Evolutionary conservation across 805 yeast species (phyloP), one percentile per base, ranked within the genome.

Genomic region (Starmera dryadoides): DNA sequence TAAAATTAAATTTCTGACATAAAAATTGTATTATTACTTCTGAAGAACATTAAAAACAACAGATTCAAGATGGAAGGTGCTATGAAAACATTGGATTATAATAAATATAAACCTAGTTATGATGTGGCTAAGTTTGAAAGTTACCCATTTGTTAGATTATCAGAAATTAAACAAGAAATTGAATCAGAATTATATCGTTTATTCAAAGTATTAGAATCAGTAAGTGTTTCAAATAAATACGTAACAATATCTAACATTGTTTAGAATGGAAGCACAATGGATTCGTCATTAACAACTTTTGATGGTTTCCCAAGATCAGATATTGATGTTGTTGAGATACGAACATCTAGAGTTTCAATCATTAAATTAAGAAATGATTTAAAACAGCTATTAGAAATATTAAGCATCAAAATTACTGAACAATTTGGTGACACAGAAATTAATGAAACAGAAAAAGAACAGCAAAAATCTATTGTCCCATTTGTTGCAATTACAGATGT

Each of bases 221-320:
- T 30, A 29, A n/a, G 32, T 28, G 14, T 15, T 29, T n/a, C 12
- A 42, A 38, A 34, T 44, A 44, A 11, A 47, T 42, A 21, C 38
- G 40, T 10, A 42, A 43, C 17, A 42, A 44, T 6, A 45, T 35
- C 15, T 20, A 35, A 2, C 39, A n/a, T 63, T 85, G 45, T 50
- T 6, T 45, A 61, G 41, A 75, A 76, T 45, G 60, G 66, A 11
- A 77, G 68, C 4, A 79, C 74, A 46, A 79, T 86, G 86, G 58
- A 70, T 19, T 79, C 89, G 2, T 67, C 78, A 0, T 59, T 91
- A 42, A 60, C 85, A 2, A 75, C 82, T 0, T 42, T 51, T 0
- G 95, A 91, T 52, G 96, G 97, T 17, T 91, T 75, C 50, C 98
- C 98, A 1, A 64, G 97, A 33, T 58, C 67, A 15, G 97, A 91